Evolutionary conservation across 176 grass and related monocot species (phyloP), one percentile per base, ranked within the genome.

Genomic region (Rhipidocladum racemiflorum): DNA sequence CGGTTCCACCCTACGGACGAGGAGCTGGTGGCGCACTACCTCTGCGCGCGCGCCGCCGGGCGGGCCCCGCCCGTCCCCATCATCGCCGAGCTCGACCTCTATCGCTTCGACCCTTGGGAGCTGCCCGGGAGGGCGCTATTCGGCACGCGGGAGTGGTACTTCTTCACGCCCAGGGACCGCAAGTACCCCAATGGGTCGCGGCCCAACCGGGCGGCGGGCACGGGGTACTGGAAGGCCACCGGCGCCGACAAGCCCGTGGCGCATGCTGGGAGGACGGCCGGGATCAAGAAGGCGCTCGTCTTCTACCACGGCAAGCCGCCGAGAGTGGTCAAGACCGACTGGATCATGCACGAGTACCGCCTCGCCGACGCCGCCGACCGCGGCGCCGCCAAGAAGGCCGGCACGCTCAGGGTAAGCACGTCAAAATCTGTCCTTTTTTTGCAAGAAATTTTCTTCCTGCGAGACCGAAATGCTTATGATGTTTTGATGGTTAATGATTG

Each of bases 301-400:
- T 97, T 97, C 66, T 97, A 97, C 2, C 89, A 92, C 0, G 92
- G 94, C 0, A 97, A 97, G 86, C 0, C 80, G 85, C 1, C n/a
- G n/a, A n/a, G n/a, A n/a, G 94, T 92, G 20, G 76, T 90, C 1
- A 97, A 97, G 83, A 97, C 94, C 0, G 92, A 97, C 8, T 97
- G 94, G 94, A 97, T 97, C 86, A 94, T 97, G 94, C 94, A 97
- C 1, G 94, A 97, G 75, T 97, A 94, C 74, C 63, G 94, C 1
- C 73, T 97, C 70, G 86, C 88, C 0, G 94, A 92, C n/a, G n/a
- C n/a, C 12, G 66, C 80, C 0, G 80, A 75, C 0, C 42, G 89
- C 13, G 74, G 77, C 27, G 64, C 74, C 50, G 60, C 76, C 43
- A 90, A 87, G 84, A 90, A 90, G 34, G 84, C 88, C 0, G n/a